Conservation (phyloP, 2,329 filamentous ascomycete genomes). For the Grosmannia clavigera region DNA sequence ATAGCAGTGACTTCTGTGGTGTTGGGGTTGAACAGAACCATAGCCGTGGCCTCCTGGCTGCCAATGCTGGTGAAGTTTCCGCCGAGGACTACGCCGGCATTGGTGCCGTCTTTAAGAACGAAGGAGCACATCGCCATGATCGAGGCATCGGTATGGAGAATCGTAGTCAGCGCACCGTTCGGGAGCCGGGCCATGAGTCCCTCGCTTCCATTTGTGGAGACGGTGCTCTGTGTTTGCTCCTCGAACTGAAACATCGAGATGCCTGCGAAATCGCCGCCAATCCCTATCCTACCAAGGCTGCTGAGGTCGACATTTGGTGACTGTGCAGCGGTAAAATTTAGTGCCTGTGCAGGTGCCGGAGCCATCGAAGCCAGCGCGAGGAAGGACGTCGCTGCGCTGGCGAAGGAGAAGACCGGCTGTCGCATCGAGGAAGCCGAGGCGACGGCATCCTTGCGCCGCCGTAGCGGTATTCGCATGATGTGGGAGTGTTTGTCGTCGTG, state of each 20-base stretch:
- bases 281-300: conserved; percentile 66
- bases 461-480: conserved; percentile 36
- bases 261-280: conserved; percentile 81
- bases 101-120: conserved; percentile 49
- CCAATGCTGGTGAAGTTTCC: conserved; percentile 93
- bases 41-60: conserved; percentile 59
- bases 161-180: conserved; percentile 66
- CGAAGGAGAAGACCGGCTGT: conserved; percentile 2
- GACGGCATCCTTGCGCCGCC: conserved; percentile 25
- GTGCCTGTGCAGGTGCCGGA: conserved; percentile 30
- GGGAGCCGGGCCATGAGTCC: conserved; percentile 72
- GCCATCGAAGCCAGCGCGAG: conserved; percentile 29
- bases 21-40: conserved; percentile 70
- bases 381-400: conserved; percentile 14
- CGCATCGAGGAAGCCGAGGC: conserved; percentile 11
- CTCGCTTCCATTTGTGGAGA: conserved; percentile 64
- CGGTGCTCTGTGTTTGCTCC: conserved; percentile 59
- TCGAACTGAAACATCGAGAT: conserved; percentile 82
- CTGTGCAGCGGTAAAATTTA: conserved; percentile 50
- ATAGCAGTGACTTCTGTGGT: conserved; percentile 60
- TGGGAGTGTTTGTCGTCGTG: neutral
- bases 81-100: conserved; percentile 69
- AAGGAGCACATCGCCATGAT: conserved; percentile 85
- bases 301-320: conserved; percentile 65
- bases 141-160: conserved; percentile 67